phyloP scores from a whole-genome alignment of 2,329 filamentous ascomycete genomes.

The Colletotrichum orbiculare region DNA sequence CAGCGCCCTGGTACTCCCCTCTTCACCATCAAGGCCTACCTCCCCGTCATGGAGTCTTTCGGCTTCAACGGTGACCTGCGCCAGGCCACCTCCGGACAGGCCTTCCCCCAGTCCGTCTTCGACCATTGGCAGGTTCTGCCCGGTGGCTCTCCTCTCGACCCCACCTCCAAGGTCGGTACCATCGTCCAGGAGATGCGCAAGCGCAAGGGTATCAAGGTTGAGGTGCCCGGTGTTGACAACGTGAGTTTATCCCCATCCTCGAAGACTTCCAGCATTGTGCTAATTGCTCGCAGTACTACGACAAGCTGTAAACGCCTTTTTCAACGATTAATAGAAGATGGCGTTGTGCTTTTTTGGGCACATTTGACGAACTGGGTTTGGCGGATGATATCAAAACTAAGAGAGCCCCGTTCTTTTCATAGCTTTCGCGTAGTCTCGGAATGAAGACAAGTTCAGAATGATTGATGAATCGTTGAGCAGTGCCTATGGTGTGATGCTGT shows the following conservation, averaged over 20 bases:
- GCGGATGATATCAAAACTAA: conserved; percentile 46
- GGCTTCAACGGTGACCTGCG: conserved; percentile 99
- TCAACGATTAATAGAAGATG: conserved; percentile 57
- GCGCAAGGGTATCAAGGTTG: conserved; percentile 99
- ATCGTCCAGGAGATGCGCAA: conserved; percentile 93
- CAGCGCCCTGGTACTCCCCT: conserved; percentile 98
- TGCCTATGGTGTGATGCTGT: too few species aligned
- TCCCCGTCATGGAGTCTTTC: conserved; percentile 97
- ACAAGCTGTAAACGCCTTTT: conserved; percentile 86
- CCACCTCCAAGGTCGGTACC: conserved; percentile 82
- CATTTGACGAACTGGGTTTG: conserved; percentile 53
- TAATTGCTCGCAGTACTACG: conserved; percentile 80
- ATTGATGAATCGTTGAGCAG: too few species aligned
- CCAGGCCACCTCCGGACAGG: conserved; percentile 92
- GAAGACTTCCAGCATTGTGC: conserved; percentile 33
- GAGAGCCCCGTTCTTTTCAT: conserved; percentile 37
- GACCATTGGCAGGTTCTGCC: conserved; percentile 98
- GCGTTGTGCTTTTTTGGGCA: conserved; percentile 56
- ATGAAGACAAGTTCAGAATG: conserved; percentile 37
- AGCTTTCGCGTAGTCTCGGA: conserved; percentile 37
- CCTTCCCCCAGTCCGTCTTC: conserved; percentile 99
- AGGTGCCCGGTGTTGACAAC: conserved; percentile 93
- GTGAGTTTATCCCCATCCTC: conserved; percentile 68
- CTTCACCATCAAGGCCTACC: conserved; percentile 98
- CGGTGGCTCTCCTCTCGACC: conserved; percentile 91